A percentile compares a stretch with the other conserved stretches of the same genome.
phyloP scores from a whole-genome alignment of 257 asterid species.

The Ajuga chamaepitys region DNA sequence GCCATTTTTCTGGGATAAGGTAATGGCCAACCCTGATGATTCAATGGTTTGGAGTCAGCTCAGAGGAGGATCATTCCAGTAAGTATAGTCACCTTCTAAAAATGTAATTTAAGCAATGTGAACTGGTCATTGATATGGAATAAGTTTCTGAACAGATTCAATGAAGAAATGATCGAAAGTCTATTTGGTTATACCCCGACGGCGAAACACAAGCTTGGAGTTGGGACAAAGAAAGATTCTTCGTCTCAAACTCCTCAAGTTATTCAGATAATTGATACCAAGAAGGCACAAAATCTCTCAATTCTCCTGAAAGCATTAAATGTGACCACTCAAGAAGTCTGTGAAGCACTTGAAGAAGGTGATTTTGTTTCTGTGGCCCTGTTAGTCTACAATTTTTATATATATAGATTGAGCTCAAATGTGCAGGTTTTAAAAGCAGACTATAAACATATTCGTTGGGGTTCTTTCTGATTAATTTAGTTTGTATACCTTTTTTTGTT shows the following conservation, averaged over 20 bases:
- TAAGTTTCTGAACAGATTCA: conserved; percentile 52
- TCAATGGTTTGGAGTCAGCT: conserved; percentile 96
- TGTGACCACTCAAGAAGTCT: conserved; percentile 91
- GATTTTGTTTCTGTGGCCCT: conserved; percentile 10
- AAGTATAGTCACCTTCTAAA: conserved; percentile 22
- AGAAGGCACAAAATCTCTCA: conserved; percentile 84
- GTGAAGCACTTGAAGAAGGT: conserved; percentile 97
- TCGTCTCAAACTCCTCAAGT: conserved; percentile 36
- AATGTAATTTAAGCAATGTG: not conserved
- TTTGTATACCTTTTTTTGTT: not conserved
- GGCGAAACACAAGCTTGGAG: conserved; percentile 33
- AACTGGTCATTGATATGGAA: not conserved
- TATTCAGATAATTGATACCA: conserved; percentile 72
- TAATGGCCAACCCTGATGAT: conserved; percentile 67
- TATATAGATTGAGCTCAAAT: not conserved
- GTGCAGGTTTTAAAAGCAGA: not conserved
- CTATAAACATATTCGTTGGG: not conserved
- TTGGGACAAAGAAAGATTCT: conserved; percentile 33
- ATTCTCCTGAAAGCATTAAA: conserved; percentile 87
- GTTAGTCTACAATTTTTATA: not conserved
- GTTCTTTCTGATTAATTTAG: not conserved
- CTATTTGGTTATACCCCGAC: conserved; percentile 64
- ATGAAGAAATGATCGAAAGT: conserved; percentile 89
- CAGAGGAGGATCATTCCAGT: conserved; percentile 92
- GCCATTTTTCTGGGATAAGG: conserved; percentile 99